Evolutionary conservation across 176 grass and related monocot species (phyloP), one percentile per base, ranked within the genome.

Genomic region (Sorghum bicolor): DNA sequence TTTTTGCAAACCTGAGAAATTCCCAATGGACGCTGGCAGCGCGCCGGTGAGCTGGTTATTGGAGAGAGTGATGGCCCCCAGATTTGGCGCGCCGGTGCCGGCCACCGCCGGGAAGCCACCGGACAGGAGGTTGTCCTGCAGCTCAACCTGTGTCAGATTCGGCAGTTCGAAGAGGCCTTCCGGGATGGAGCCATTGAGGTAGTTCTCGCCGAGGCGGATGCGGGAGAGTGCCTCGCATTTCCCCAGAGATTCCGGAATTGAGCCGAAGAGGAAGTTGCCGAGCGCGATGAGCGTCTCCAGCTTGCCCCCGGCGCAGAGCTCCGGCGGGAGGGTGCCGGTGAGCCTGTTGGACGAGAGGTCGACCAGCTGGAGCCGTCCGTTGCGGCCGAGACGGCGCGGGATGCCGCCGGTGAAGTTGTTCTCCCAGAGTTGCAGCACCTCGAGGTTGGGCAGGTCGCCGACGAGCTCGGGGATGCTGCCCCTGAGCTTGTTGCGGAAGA

Each of bases 401-500:
- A 95, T 88, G 69, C 75, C 88, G 47, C 95, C 95, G 32, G 95
- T 98, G 88, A 98, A 98, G 87, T 98, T 98, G 86, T 98, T 98
- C 76, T 98, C 95, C 95, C 95, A 98, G 34, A 98, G 78, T 90
- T 98, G 92, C 60, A 98, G 89, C 81, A 95, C 95, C 89, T 98
- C 88, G 70, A 98, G 86, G 60, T 79, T 43, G 20, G 90, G 91
- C 64, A 98, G 84, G 63, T 93, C 92, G 55, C 92, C 95, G 63
- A 98, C 81, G 79, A 98, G 91, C 41, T 93, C 89, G 1, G 95
- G 95, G 72, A 98, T 90, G 80, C 73, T 77, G 6, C 95, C 91
- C 10, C 75, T 74, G 31, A 98, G 88, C 84, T 89, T 94, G 89
- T 95, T 98, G 4, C 95, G 92, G 81, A 98, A 98, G 20, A 98